These are phyloP conservation scores for Theobroma cacao DNA, from an alignment of 345 rosid species.

Conservation along the genomic window DNA sequence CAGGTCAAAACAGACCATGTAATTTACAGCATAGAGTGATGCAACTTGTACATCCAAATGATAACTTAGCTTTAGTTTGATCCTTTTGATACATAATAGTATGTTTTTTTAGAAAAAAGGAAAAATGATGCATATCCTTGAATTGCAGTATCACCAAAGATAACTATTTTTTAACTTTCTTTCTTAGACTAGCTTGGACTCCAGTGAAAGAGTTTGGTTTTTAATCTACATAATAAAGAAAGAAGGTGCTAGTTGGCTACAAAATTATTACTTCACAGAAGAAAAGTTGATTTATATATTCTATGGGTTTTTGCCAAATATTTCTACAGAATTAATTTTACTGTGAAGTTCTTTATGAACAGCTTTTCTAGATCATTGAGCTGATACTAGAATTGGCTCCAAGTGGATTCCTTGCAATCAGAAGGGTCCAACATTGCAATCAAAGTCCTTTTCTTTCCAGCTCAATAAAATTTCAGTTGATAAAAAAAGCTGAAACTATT, in stretches of 20 bases:
- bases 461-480: neutral
- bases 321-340: no score
- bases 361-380: neutral
- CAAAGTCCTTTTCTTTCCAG: neutral
- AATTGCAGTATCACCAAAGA: no score
- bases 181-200: no score
- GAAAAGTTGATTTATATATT: no score
- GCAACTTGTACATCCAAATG: neutral
- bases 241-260: no score
- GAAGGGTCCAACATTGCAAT: neutral
- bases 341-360: neutral
- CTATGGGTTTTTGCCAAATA: neutral
- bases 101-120: neutral
- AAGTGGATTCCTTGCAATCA: neutral
- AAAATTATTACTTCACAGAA: no score
- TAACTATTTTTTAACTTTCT: no score
- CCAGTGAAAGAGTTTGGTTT: no score
- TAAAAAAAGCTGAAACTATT: neutral
- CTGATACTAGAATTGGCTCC: neutral
- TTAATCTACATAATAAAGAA: no score
- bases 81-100: neutral
- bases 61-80: neutral
- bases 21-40: neutral
- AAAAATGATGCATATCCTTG: neutral
- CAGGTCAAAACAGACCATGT: neutral